These are phyloP conservation scores for Vinca minor DNA, from an alignment of 257 asterid genomes.

Conservation along the genomic window DNA sequence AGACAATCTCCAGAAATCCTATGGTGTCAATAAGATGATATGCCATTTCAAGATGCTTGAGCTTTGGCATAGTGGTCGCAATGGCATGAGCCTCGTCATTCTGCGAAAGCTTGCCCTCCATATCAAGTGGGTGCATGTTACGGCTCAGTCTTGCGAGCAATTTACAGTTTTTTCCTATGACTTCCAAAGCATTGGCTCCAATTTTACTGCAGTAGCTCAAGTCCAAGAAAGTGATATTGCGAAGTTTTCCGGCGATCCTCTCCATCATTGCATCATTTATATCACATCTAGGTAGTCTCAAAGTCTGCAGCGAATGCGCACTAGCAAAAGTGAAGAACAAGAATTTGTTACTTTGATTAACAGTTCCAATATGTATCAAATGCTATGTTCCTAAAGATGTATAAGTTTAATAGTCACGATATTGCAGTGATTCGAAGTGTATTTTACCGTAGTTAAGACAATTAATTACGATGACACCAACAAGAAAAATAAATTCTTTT, in stretches of 20 bases:
- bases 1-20: conserved; percentile 22
- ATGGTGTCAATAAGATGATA: conserved; percentile 25
- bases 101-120: conserved; percentile 26
- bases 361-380: background rate
- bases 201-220: conserved; percentile 33
- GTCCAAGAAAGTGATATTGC: conserved; percentile 28
- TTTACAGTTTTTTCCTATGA: conserved; percentile 28
- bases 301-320: conserved; percentile 25
- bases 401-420: background rate
- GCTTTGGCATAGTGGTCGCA: conserved; percentile 32
- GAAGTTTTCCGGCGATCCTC: conserved; percentile 22
- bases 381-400: background rate
- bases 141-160: conserved; percentile 24
- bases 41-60: conserved; percentile 38
- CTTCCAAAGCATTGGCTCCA: conserved; percentile 24
- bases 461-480: background rate
- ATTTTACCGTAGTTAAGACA: background rate
- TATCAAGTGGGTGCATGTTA: conserved; percentile 34
- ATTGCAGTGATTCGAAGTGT: too few relatives aligned
- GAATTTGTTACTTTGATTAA: conserved; percentile 8
- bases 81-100: conserved; percentile 36
- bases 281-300: conserved; percentile 29
- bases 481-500: too few relatives aligned
- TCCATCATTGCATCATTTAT: conserved; percentile 20
- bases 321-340: conserved; percentile 19